A percentile compares a stretch with the other conserved stretches of the same genome.
These are phyloP conservation scores for Hypomontagnella monticulosa DNA, from an alignment of 495 filamentous ascomycete species.

Conservation along the genomic window DNA sequence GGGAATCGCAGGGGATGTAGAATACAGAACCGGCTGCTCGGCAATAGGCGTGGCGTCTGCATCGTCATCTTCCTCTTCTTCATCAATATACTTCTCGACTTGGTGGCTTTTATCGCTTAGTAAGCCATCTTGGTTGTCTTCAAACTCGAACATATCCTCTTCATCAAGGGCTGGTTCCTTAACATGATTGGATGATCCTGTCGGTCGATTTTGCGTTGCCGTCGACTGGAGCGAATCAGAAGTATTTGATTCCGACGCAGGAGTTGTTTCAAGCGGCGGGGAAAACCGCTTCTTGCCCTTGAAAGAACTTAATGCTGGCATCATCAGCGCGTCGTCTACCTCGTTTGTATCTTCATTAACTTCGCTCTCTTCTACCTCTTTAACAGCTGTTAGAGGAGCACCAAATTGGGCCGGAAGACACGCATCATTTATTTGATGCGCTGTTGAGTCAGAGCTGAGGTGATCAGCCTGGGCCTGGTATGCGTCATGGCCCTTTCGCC, in stretches of 20 bases:
- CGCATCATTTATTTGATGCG: constrained; percentile 37
- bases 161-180: constrained; percentile 24
- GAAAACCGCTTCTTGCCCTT: constrained; percentile 42
- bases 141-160: constrained; percentile 47
- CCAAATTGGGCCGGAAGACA: constrained; percentile 26
- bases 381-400: constrained; percentile 22
- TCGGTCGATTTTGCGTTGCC: background rate
- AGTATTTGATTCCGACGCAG: constrained; percentile 1
- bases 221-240: background rate
- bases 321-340: constrained; percentile 37
- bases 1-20: constrained; percentile 32
- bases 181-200: constrained; percentile 1
- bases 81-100: constrained; percentile 39
- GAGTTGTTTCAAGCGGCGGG: constrained; percentile 26
- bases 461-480: background rate
- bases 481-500: constrained; percentile 30
- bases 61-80: constrained; percentile 38
- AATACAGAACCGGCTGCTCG: constrained; percentile 37
- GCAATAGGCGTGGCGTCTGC: constrained; percentile 31
- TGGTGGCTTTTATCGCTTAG: background rate
- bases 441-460: constrained; percentile 3
- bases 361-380: constrained; percentile 22
- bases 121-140: constrained; percentile 13
- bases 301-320: constrained; percentile 43
- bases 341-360: constrained; percentile 17